phyloP scores from a whole-genome alignment of 768 basidiomycete species.

The Amanita brunnescens region DNA sequence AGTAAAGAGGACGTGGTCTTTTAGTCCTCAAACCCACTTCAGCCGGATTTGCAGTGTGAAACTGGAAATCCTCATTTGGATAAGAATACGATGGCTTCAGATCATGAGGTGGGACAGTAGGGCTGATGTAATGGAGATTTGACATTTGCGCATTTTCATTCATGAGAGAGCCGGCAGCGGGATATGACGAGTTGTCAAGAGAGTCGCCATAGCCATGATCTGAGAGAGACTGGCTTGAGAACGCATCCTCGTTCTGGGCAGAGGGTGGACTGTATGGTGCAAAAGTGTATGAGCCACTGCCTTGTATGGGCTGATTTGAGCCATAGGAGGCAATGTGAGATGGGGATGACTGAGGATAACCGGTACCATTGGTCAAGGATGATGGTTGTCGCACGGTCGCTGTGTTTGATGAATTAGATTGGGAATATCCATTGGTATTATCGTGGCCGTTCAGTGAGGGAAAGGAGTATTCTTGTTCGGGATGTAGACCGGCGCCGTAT shows the following conservation, averaged over 20 bases:
- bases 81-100: not conserved
- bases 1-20: conserved; percentile 24
- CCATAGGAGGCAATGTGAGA: not conserved
- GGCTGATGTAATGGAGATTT: not conserved
- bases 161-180: not conserved
- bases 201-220: not conserved
- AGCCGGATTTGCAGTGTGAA: not conserved
- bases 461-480: conserved; percentile 26
- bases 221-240: not conserved
- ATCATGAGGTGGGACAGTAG: not conserved
- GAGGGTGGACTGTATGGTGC: not conserved
- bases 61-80: not conserved
- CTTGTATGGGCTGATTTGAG: not conserved
- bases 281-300: not conserved
- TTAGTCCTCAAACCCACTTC: conserved; percentile 21
- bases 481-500: conserved; percentile 24
- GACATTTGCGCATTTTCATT: not conserved
- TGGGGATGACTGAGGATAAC: conserved; percentile 9
- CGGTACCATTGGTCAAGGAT: conserved; percentile 3
- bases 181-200: not conserved
- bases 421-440: not conserved
- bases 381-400: conserved; percentile 9
- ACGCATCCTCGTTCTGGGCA: not conserved
- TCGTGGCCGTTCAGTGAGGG: conserved; percentile 8
- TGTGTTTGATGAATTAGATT: conserved; percentile 7